Conservation (phyloP, 805 yeast genomes). For the Lachancea lanzarotensis region DNA sequence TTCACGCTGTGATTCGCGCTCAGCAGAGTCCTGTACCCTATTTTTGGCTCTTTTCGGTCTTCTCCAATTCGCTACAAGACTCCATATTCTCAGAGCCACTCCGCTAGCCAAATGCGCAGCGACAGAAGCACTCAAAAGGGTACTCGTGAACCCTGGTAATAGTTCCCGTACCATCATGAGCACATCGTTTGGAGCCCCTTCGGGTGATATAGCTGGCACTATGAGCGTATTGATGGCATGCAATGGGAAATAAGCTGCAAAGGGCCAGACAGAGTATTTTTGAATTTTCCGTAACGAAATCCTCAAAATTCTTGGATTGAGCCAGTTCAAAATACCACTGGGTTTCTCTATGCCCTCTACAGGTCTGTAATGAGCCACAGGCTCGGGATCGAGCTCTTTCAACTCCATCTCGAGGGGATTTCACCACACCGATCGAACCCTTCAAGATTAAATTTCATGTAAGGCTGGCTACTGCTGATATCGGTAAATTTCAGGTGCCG, state of each 20-base stretch:
- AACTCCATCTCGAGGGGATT: constrained; percentile 6
- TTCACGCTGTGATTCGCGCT: constrained; percentile 15
- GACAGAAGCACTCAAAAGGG: constrained; percentile 12
- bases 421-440: no score
- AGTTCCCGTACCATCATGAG: constrained; percentile 24
- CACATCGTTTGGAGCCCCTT: constrained; percentile 21
- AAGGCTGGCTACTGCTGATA: no score
- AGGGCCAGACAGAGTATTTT: constrained; percentile 21
- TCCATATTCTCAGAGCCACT: constrained; percentile 14
- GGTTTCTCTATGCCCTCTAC: constrained; percentile 8
- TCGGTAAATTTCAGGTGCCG: no score
- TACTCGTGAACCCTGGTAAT: constrained; percentile 18
- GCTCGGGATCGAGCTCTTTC: constrained; percentile 20
- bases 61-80: constrained; percentile 4
- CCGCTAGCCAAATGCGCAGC: constrained; percentile 11
- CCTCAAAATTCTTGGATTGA: constrained; percentile 6
- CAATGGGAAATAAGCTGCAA: constrained; percentile 20
- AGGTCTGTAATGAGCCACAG: constrained; percentile 10
- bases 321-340: constrained; percentile 1
- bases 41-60: constrained; percentile 7
- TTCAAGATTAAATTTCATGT: no score
- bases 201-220: constrained; percentile 17
- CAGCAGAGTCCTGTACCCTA: constrained; percentile 11
- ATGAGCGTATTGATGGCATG: constrained; percentile 23
- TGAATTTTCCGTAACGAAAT: constrained; percentile 15